Percentiles rank a stretch among this genome's conserved stretches.
These are phyloP conservation scores for Mycena polygramma DNA, from an alignment of 768 basidiomycete species.

Conservation along the genomic window DNA sequence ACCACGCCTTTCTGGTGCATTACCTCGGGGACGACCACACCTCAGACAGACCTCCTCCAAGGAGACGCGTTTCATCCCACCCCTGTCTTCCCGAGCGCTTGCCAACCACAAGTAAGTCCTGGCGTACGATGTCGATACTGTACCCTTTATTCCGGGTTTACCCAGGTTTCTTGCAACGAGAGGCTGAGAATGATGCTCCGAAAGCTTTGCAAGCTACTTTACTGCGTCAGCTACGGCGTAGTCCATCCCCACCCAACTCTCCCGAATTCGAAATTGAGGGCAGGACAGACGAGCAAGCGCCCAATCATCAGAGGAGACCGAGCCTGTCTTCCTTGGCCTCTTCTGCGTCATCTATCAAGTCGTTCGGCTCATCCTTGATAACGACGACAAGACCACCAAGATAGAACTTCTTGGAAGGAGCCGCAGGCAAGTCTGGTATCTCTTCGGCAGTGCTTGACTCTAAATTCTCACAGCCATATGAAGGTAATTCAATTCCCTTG, in stretches of 20 bases:
- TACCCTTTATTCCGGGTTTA: background rate
- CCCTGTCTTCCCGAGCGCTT: conserved; percentile 79
- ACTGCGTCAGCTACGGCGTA: conserved; percentile 64
- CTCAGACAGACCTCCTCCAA: conserved; percentile 38
- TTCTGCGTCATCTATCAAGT: conserved; percentile 50
- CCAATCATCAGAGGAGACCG: conserved; percentile 41
- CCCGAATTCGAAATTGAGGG: conserved; percentile 36
- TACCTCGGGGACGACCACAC: conserved; percentile 49
- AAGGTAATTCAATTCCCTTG: conserved; percentile 18
- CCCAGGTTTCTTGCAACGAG: conserved; percentile 74
- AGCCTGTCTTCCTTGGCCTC: conserved; percentile 40
- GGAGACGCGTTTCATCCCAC: conserved; percentile 59
- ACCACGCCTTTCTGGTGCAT: conserved; percentile 61
- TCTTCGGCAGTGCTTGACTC: background rate
- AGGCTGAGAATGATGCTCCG: conserved; percentile 72
- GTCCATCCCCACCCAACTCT: conserved; percentile 47
- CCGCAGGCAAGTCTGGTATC: conserved; percentile 58
- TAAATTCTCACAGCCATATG: conserved; percentile 26
- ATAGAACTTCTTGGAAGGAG: conserved; percentile 58
- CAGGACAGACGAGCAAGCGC: conserved; percentile 28
- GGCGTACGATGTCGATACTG: conserved; percentile 39
- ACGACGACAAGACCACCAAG: conserved; percentile 26
- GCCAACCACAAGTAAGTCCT: conserved; percentile 55
- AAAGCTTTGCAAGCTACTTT: conserved; percentile 53
- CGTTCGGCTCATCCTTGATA: conserved; percentile 43